phyloP scores from a whole-genome alignment of 148 eudicot genomes.

The Chenopodium album region DNA sequence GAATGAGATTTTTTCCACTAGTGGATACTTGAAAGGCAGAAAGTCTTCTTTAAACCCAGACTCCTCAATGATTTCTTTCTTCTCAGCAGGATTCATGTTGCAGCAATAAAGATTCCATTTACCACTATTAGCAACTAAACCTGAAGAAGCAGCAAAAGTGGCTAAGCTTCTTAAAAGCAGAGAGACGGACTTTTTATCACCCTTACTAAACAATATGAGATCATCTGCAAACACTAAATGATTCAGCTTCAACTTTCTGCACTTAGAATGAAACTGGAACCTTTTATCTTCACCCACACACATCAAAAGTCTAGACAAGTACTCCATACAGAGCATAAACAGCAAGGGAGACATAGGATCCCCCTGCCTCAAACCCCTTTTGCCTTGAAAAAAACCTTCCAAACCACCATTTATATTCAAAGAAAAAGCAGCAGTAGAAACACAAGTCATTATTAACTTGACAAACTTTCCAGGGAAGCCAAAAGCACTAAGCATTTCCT shows the following conservation, averaged over 20 bases:
- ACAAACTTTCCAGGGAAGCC: neutral
- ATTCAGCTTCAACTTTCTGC: neutral
- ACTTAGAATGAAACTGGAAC: neutral
- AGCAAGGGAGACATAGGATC: neutral
- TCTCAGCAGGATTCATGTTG: no score
- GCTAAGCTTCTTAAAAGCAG: no score
- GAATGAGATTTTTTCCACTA: no score
- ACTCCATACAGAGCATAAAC: neutral
- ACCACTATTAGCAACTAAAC: no score
- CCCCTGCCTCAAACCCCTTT: neutral
- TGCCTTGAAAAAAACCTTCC: neutral
- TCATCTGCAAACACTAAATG: neutral
- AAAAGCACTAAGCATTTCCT: neutral
- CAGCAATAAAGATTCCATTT: no score
- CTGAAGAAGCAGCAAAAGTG: no score
- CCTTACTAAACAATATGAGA: neutral
- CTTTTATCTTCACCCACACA: no score
- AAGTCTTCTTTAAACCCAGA: no score
- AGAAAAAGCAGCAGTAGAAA: neutral
- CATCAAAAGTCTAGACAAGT: neutral
- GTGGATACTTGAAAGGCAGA: no score
- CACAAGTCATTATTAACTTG: neutral
- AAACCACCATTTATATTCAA: no score
- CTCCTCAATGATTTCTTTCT: no score
- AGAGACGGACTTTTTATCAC: neutral